These are phyloP conservation scores for Phytophthora cactorum DNA, from an alignment of 352 stramenopile genomes.

Conservation along the genomic window DNA sequence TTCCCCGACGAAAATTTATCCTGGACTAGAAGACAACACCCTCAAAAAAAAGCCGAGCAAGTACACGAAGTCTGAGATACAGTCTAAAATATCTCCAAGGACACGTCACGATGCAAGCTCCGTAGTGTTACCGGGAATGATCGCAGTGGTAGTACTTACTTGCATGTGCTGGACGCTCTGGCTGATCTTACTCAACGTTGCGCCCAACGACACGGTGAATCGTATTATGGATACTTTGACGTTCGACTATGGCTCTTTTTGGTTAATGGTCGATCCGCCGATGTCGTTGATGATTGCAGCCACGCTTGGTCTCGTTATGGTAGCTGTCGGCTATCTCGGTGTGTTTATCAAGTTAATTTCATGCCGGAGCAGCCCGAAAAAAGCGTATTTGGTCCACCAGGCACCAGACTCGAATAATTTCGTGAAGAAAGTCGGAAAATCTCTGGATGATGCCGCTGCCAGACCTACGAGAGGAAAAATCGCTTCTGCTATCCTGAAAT, in stretches of 20 bases:
- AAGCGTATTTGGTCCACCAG: conserved; percentile 9
- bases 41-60: not conserved
- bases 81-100: not conserved
- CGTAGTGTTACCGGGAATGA: not conserved
- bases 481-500: not conserved
- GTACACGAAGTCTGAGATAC: not conserved
- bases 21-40: not conserved
- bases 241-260: conserved; percentile 39
- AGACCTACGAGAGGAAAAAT: not conserved
- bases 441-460: not conserved
- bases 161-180: conserved; percentile 32
- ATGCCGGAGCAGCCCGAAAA: not conserved
- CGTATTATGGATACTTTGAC: conserved; percentile 29
- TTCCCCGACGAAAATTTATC: not conserved
- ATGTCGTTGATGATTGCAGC: conserved; percentile 11
- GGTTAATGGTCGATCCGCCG: conserved; percentile 30
- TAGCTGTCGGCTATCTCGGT: conserved; percentile 25
- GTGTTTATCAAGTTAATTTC: conserved; percentile 19
- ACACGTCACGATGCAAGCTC: not conserved
- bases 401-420: not conserved
- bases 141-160: not conserved
- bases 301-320: conserved; percentile 9
- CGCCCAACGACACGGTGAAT: conserved; percentile 29
- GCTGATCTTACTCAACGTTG: conserved; percentile 28
- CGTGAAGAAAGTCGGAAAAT: not conserved